Evolutionary conservation across 2,329 filamentous ascomycete genomes (phyloP).

Genomic region (Monilinia laxa): DNA sequence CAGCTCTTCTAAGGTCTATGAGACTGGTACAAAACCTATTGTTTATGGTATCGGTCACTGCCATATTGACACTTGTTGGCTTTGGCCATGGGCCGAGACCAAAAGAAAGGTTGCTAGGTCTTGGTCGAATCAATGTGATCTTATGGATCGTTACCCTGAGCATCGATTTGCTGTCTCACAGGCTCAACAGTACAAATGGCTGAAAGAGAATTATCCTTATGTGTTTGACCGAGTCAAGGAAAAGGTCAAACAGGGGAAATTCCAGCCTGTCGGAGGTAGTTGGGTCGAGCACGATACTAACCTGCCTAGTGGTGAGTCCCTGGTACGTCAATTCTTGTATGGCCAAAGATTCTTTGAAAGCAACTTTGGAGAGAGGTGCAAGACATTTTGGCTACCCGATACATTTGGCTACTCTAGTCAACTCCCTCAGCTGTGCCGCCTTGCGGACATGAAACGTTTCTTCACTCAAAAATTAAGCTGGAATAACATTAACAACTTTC

Average conservation of each 20-base stretch:
- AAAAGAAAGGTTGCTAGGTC: slow-evolving; percentile 94
- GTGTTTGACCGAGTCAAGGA: slow-evolving; percentile 87
- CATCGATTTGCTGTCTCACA: slow-evolving; percentile 90
- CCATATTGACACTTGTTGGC: slow-evolving; percentile 97
- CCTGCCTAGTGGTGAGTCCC: slow-evolving; percentile 89
- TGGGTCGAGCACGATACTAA: slow-evolving; percentile 99
- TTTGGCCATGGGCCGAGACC: slow-evolving; percentile 98
- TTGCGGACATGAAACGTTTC: slow-evolving; percentile 95
- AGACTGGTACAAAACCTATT: slow-evolving; percentile 68
- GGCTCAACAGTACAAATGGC: slow-evolving; percentile 97
- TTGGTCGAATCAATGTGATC: slow-evolving; percentile 93
- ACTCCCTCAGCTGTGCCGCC: slow-evolving; percentile 85
- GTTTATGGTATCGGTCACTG: slow-evolving; percentile 93
- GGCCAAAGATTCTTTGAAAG: slow-evolving; percentile 94
- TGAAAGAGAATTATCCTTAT: slow-evolving; percentile 83
- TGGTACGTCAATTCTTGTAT: slow-evolving; percentile 92
- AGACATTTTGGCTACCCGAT: slow-evolving; percentile 96
- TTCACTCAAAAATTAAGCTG: slow-evolving; percentile 98
- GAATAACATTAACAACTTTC: slow-evolving; percentile 99
- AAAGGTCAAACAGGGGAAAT: slow-evolving; percentile 86
- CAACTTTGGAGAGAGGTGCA: slow-evolving; percentile 82
- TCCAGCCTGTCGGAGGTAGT: slow-evolving; percentile 93
- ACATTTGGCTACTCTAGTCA: slow-evolving; percentile 98
- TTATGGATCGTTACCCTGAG: slow-evolving; percentile 94
- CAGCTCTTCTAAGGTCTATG: slow-evolving; percentile 81